Conservation (phyloP, 2,329 filamentous ascomycete genomes). For the Tolypocladium cylindrosporum region DNA sequence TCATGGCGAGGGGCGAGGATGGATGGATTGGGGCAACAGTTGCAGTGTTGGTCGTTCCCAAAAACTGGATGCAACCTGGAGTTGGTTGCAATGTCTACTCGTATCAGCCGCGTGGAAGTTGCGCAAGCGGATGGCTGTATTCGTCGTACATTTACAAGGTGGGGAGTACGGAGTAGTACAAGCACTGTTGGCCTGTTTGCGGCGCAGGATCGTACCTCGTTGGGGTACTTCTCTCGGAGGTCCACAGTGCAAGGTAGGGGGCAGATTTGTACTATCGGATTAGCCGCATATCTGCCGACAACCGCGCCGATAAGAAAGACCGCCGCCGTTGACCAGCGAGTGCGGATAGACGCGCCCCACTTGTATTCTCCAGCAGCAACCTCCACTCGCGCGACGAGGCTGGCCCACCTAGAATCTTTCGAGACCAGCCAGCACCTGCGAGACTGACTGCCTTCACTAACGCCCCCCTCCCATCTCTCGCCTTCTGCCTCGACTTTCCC, state of each 20-base stretch:
- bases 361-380: neutral
- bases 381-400: neutral
- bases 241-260: neutral
- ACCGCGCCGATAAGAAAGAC: constrained; percentile 1
- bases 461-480: neutral
- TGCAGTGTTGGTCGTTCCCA: neutral
- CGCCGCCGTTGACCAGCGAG: no score
- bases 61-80: neutral
- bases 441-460: neutral
- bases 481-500: neutral
- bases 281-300: constrained; percentile 3
- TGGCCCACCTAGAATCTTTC: neutral
- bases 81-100: neutral
- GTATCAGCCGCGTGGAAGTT: neutral
- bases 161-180: neutral
- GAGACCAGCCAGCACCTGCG: neutral
- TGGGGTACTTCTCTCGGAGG: neutral
- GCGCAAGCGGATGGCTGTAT: neutral
- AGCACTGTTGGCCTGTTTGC: neutral
- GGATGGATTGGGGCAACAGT: neutral
- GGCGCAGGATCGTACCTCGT: neutral
- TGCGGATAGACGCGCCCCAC: neutral
- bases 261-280: neutral
- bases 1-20: constrained; percentile 1
- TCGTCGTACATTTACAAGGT: neutral